Evolutionary conservation across 2,329 filamentous ascomycete genomes (phyloP), one percentile per base, ranked within the genome.

Genomic region (Phialophora expanda): DNA sequence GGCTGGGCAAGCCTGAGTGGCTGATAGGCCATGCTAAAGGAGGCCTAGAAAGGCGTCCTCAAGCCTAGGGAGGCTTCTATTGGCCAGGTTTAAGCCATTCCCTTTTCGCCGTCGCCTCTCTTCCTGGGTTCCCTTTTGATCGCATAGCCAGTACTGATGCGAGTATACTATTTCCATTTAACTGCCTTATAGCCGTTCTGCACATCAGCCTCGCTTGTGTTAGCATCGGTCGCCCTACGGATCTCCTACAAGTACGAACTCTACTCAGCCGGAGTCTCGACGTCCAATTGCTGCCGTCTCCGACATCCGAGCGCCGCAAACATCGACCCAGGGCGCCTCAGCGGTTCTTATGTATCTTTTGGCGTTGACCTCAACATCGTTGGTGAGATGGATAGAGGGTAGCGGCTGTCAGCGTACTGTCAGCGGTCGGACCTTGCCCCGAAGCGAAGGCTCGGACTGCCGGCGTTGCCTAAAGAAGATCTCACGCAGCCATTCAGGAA

Each of bases 191-290:
- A 14, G 14, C 28, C 53, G 14, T 22, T 20, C 24, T 53, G 48
- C 48, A 53, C 48, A 53, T 55, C 53, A 55, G 53, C 53, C n/a
- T 30, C 53, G 17, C 28, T 8, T n/a, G 24, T 28, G 28, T 30
- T 17, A 55, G 53, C 28, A 55, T 30, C 53, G 53, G 53, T 20
- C 26, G 26, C 26, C 48, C 14, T 26, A 17, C 48, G 48, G 48
- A 12, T 14, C 20, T 28, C 14, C 48, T 17, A 2, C 48, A 12
- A 12, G 12, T 26, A 55, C 28, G 11, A 11, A 34, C 12, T 24
- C 28, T 55, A 24, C 17, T 55, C 14, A 7, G 1, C 8, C 53
- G 53, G 12, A 55, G 8, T 11, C 28, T 55, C 17, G 26, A 30
- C 11, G 24, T 20, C 24, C 53, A 28, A 55, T 55, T 17, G 53